Evolutionary conservation across 2,329 filamentous ascomycete genomes (phyloP), one percentile per base, ranked within the genome.

Genomic region (Phaeosphaeriaceae sp.): DNA sequence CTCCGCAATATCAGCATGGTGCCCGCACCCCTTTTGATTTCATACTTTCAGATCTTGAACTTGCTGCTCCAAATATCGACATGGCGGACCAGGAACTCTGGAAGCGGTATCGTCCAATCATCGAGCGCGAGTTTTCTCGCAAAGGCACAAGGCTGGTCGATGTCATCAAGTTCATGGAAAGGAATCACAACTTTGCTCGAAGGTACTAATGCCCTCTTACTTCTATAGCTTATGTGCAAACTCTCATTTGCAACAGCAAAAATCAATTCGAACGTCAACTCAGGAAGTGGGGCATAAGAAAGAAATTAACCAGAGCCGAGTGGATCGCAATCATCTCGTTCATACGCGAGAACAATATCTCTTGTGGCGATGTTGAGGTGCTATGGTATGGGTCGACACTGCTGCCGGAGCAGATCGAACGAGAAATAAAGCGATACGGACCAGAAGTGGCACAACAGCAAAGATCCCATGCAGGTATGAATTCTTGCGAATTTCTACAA

Each of bases 271-370:
- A 57, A 24, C 33, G 51, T 25, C 51, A 41, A 5, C 19, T 57
- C 15, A 49, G 48, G 33, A 57, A 51, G 33, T 57, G 58, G 54
- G 13, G 17, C 11, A 13, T 53, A 1, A 48, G 58, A 19, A 60
- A 57, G 33, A 54, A 60, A 22, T 27, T 57, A 13, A 54, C 47
- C 4, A 44, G 33, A 33, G 22, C 22, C 4, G 58, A 60, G n/a
- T 60, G 58, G 54, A 48, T 22, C 10, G 44, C 40, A 5, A 42
- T 60, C 7, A 57, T 54, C 13, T 21, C 19, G 22, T 36, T 21
- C 36, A 19, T 31, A 41, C 9, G 15, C 21, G 17, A 47, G 27
- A 22, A n/a, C 33, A 4, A 6, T 21, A 15, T 15, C 9, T n/a
- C 20, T 11, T 25, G 24, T 31, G 17, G 48, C 17, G 21, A 47